Base-by-base conservation (phyloP, 2,329 filamentous ascomycete species). In the Chalara sp. region DNA sequence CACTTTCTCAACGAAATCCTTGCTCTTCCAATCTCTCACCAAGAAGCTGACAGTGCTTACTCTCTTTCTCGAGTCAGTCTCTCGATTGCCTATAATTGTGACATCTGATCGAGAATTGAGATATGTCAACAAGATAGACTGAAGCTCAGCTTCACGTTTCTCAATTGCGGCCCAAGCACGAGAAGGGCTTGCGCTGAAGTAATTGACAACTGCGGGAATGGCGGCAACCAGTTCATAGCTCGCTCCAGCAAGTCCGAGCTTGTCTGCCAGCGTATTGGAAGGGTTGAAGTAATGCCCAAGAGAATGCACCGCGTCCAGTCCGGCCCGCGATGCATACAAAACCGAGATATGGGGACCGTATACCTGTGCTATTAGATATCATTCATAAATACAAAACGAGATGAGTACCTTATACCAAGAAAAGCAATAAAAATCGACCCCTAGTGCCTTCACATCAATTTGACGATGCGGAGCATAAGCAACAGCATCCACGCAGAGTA, bases 401-500 rank as follows among this genome's bases (percentile, higher is more conserved):
- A 31, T 6, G 12, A 53, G 5, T 58, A 73, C 72, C 65, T 92
- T 92, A 69, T 91, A 91, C 87, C 86, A 91, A 0, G 77, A 83
- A 63, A 91, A 89, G n/a, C 75, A 70, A 65, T 91, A 92, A 58
- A 90, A 83, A 63, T 92, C 87, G 0, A 86, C 83, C 1, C 77
- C 86, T 0, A 89, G 72, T 0, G 70, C 79, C 56, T 79, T 74
- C 5, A 91, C 83, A 63, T 92, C 83, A 8, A 92, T 68, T 6
- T 72, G 72, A 5, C 86, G 74, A 65, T 92, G 87, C 0, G 87
- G 87, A 0, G 87, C 86, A 61, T 82, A 89, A 4, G 86, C 84
- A 0, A 91, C 87, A 2, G 81, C 87, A 66, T 92, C 88, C 5
- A 91, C 85, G 56, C 78, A 83, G 1, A 91, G 69, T 1, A 89